Evolutionary conservation across 139 green algal genomes (phyloP).

Genomic region (Coelastrella sp.): DNA sequence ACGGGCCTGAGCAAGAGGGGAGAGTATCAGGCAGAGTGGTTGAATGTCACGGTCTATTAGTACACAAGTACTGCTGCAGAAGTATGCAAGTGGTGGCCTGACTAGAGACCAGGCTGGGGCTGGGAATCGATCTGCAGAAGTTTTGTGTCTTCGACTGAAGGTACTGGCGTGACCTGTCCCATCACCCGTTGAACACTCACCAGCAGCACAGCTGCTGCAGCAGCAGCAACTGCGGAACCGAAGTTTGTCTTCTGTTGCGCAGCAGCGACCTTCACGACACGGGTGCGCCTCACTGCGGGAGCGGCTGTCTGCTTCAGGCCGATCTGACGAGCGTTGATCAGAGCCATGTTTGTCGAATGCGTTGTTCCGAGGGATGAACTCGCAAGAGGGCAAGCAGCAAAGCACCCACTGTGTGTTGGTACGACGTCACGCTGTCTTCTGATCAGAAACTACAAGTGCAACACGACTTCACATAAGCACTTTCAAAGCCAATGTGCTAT

Average conservation of each 20-base stretch:
- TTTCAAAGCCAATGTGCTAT: no score
- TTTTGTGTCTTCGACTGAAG: not conserved
- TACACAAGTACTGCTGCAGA: no score
- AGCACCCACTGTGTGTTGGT: no score
- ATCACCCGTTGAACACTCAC: not conserved
- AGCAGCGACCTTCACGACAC: not conserved
- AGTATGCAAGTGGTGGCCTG: no score
- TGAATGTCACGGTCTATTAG: no score
- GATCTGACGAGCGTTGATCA: not conserved
- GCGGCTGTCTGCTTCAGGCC: slow-evolving; percentile 5
- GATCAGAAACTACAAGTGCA: no score
- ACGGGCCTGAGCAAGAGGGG: no score
- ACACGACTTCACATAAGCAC: no score
- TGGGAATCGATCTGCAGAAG: not conserved
- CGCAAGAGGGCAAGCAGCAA: no score
- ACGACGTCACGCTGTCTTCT: no score
- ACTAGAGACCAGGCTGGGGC: no score
- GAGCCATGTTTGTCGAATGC: not conserved
- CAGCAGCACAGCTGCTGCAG: slow-evolving; percentile 16
- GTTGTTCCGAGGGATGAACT: not conserved
- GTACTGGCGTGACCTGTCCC: not conserved
- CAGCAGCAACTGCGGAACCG: not conserved
- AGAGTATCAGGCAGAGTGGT: no score
- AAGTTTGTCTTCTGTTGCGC: slow-evolving; percentile 6
- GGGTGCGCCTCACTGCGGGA: not conserved